phyloP scores from a whole-genome alignment of 495 filamentous ascomycete genomes.

The Aspergillus sclerotiicarbonarius region DNA sequence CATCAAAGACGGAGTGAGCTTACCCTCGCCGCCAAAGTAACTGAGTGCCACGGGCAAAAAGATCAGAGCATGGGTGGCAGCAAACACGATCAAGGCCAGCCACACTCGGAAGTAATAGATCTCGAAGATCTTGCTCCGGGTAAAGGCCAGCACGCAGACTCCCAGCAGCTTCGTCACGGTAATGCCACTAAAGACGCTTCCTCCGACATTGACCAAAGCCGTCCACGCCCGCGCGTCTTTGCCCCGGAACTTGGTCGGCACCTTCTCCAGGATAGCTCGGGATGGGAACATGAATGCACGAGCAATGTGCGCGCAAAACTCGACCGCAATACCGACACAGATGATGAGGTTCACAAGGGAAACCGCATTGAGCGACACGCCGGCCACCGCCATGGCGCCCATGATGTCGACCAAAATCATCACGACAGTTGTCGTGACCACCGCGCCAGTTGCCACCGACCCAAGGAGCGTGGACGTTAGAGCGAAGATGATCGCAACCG shows the following conservation, averaged over 20 bases:
- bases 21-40: conserved; percentile 79
- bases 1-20: conserved; percentile 20
- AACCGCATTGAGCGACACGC: conserved; percentile 93
- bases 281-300: conserved; percentile 94
- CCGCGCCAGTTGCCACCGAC: conserved; percentile 74
- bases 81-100: conserved; percentile 85
- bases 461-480: conserved; percentile 78
- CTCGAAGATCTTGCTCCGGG: conserved; percentile 97
- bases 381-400: conserved; percentile 84
- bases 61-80: conserved; percentile 83
- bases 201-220: conserved; percentile 88
- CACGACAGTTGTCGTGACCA: conserved; percentile 78
- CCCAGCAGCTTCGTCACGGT: conserved; percentile 93
- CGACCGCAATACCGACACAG: conserved; percentile 90
- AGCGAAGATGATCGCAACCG: conserved; percentile 76
- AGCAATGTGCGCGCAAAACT: conserved; percentile 97
- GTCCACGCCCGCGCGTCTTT: conserved; percentile 86
- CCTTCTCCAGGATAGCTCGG: conserved; percentile 70
- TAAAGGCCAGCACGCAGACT: conserved; percentile 90
- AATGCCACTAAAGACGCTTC: conserved; percentile 92
- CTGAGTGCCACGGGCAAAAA: conserved; percentile 90
- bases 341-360: conserved; percentile 97
- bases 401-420: conserved; percentile 97
- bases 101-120: conserved; percentile 98
- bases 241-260: conserved; percentile 61